Evolutionary conservation across 2,329 filamentous ascomycete species (phyloP).

Genomic region (Cercospora brassicicola): DNA sequence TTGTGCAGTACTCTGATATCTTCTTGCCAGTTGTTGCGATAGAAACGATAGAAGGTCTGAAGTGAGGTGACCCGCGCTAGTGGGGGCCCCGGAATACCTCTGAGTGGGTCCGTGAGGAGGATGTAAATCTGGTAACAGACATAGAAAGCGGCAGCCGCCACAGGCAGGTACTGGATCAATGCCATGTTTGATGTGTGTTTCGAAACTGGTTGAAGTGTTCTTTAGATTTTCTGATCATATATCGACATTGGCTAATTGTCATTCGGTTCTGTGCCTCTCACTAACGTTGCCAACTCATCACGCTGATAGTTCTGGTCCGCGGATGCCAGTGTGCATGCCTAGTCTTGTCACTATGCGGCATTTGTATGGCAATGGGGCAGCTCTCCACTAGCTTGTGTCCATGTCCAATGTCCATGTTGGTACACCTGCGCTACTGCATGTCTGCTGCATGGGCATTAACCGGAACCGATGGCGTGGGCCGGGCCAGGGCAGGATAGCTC

Average conservation of each 20-base stretch:
- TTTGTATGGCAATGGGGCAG: slow-evolving; percentile 2
- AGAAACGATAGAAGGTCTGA: slow-evolving; percentile 19
- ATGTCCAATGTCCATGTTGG: slow-evolving; percentile 1
- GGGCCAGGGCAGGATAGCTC: neutral
- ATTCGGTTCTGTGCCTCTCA: neutral
- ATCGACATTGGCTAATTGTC: neutral
- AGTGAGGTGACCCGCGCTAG: slow-evolving; percentile 19
- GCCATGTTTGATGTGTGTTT: slow-evolving; percentile 1
- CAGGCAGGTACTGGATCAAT: neutral
- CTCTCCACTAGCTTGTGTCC: neutral
- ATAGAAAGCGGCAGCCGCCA: neutral
- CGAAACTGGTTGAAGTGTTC: neutral
- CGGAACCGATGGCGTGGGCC: neutral
- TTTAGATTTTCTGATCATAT: neutral
- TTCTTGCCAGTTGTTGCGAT: slow-evolving; percentile 18
- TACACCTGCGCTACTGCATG: slow-evolving; percentile 9
- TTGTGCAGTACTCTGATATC: slow-evolving; percentile 53
- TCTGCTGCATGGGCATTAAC: slow-evolving; percentile 5
- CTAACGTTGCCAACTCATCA: slow-evolving; percentile 11
- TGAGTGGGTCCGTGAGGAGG: slow-evolving; percentile 13
- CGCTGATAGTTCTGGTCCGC: slow-evolving; percentile 3
- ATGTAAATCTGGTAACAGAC: slow-evolving; percentile 8
- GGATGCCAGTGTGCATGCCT: slow-evolving; percentile 7
- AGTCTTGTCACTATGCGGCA: slow-evolving; percentile 5
- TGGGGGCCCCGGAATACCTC: slow-evolving; percentile 19